Evolutionary conservation across 176 grass and related monocot species (phyloP).

Genomic region (Hordeum marinum): DNA sequence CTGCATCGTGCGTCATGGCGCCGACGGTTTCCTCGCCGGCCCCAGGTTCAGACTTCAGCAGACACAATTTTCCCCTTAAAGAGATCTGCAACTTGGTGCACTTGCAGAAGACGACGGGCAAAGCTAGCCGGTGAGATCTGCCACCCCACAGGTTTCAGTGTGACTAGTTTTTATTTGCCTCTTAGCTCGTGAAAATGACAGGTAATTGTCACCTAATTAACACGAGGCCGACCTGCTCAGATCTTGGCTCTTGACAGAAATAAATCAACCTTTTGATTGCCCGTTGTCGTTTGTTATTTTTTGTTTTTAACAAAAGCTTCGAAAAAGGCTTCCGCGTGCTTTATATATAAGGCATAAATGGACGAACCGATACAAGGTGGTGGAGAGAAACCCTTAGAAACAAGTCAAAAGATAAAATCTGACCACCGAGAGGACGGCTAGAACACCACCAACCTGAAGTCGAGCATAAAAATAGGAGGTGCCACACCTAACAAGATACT

Average conservation of each 20-base stretch:
- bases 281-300: neutral
- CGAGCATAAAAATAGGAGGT: too few relatives aligned
- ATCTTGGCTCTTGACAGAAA: neutral
- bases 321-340: too few relatives aligned
- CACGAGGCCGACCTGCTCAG: neutral
- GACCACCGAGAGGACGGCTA: too few relatives aligned
- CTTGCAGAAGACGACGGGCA: neutral
- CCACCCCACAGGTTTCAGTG: neutral
- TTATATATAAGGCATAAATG: too few relatives aligned
- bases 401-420: too few relatives aligned
- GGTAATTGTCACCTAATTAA: neutral
- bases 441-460: too few relatives aligned
- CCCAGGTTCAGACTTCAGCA: neutral
- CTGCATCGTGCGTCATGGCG: neutral
- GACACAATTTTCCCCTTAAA: neutral
- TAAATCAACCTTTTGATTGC: neutral
- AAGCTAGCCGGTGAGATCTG: neutral
- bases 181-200: neutral
- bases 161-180: neutral
- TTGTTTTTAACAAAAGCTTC: too few relatives aligned
- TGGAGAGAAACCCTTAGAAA: too few relatives aligned
- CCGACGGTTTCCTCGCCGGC: neutral
- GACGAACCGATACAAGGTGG: too few relatives aligned
- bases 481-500: too few relatives aligned
- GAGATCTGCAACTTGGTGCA: neutral